A percentile compares a stretch with the other conserved stretches of the same genome.
phyloP scores from a whole-genome alignment of 805 yeast species.

The Zygosaccharomyces lentus region DNA sequence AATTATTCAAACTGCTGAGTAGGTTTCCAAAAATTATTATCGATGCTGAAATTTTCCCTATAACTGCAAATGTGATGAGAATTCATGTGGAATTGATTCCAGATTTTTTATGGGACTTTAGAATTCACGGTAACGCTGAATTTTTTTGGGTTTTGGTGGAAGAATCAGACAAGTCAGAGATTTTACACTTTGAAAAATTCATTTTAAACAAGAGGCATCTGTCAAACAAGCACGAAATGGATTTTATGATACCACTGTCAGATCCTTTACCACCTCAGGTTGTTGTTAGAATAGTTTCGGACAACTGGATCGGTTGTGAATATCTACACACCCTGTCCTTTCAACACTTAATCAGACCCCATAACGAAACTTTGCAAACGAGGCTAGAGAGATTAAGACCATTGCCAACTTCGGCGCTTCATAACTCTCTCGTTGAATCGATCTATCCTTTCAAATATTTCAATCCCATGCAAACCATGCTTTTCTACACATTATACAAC shows the following conservation, averaged over 20 bases:
- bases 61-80: constrained; percentile 80
- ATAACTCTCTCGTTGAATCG: constrained; percentile 58
- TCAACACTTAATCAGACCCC: constrained; percentile 85
- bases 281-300: constrained; percentile 73
- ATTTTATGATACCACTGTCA: constrained; percentile 85
- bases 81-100: constrained; percentile 67
- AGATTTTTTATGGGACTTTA: constrained; percentile 82
- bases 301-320: constrained; percentile 87
- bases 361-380: constrained; percentile 81
- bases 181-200: constrained; percentile 79
- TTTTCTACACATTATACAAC: constrained; percentile 83
- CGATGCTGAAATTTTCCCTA: constrained; percentile 81
- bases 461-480: constrained; percentile 99
- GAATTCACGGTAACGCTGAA: constrained; percentile 76
- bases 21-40: constrained; percentile 73
- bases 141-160: constrained; percentile 92
- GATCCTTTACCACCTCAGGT: constrained; percentile 92
- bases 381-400: constrained; percentile 78
- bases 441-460: constrained; percentile 81
- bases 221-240: constrained; percentile 61
- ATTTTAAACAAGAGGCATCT: constrained; percentile 58
- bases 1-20: constrained; percentile 54
- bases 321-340: constrained; percentile 73
- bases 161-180: constrained; percentile 66
- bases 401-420: constrained; percentile 75